phyloP scores from a whole-genome alignment of 768 basidiomycete species.

The Mycena rosella region DNA sequence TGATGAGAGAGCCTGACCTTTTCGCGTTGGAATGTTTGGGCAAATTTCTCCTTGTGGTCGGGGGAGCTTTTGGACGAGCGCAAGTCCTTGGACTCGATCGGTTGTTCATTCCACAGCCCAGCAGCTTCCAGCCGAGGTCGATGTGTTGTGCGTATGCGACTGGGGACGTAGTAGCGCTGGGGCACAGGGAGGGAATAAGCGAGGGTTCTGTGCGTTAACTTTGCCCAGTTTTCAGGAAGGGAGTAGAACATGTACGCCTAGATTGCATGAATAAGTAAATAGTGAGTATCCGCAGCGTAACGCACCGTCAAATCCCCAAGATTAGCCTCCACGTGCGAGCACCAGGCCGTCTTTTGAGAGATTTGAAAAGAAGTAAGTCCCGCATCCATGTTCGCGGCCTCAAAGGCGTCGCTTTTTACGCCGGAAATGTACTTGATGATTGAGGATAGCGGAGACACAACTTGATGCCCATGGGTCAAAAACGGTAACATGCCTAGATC shows the following conservation, averaged over 20 bases:
- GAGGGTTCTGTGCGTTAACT: conserved; percentile 66
- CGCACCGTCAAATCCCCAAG: conserved; percentile 81
- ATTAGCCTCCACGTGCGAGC: conserved; percentile 72
- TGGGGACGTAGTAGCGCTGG: conserved; percentile 80
- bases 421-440: conserved; percentile 76
- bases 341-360: conserved; percentile 71
- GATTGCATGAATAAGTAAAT: conserved; percentile 14
- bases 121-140: conserved; percentile 70
- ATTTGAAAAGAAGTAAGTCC: conserved; percentile 60
- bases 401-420: conserved; percentile 31
- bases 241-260: conserved; percentile 78
- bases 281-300: conserved; percentile 24
- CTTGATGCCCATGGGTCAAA: conserved; percentile 67
- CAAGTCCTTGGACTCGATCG: neutral
- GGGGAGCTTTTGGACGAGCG: neutral
- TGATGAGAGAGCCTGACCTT: conserved; percentile 59
- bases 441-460: conserved; percentile 64
- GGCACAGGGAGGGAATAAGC: conserved; percentile 72
- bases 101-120: conserved; percentile 67
- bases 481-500: conserved; percentile 79
- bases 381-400: conserved; percentile 61
- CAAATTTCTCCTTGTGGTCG: conserved; percentile 53
- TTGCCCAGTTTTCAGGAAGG: conserved; percentile 70
- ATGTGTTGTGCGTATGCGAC: conserved; percentile 69
- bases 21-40: conserved; percentile 72